Evolutionary conservation across 805 yeast species (phyloP), one percentile per base, ranked within the genome.

Genomic region (Scheffersomyces spartinae): DNA sequence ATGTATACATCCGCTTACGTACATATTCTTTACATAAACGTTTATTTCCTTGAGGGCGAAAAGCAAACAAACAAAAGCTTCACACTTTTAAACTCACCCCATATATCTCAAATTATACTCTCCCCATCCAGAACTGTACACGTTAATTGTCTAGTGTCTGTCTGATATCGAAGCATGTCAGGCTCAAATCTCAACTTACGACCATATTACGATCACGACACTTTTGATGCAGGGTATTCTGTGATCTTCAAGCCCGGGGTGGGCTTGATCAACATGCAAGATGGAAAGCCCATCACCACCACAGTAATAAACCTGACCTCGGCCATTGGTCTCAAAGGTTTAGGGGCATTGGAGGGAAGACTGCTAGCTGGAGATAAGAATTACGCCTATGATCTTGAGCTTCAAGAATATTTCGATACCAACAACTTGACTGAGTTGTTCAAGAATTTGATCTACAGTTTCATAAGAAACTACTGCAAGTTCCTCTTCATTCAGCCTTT

Each of bases 401-500:
- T 78, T 44, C 61, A 54, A 28, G 88, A 79, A 45, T 71, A 76
- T 36, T 62, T 79, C 32, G 83, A 77, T 39, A 38, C 61, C 34
- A 57, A 56, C 35, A 72, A 74, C 42, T 49, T 80, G 39, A 61
- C 61, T 26, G 81, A 73, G 34, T 45, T 77, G 17, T 35, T 74
- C 4, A 59, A 64, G 27, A 70, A 74, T 20, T 58, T 84, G 31
- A 49, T 73, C 13, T 60, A 66, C 44, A 71, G 79, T 23, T 71
- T 83, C 33, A 40, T 74, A 26, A 71, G 71, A 35, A 77, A 74
- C 35, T 88, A 91, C 54, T 49, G 72, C 28, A 74, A 73, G 32
- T 71, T 76, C 23, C 48, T 84, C 17, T 45, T 81, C 6, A 68
- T 82, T 11, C 96, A 91, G 50, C 97, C 98, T 2, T 76, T 86